These are phyloP conservation scores for Camellia oleifera DNA, from an alignment of 179 eudicot genomes.

Conservation along the genomic window DNA sequence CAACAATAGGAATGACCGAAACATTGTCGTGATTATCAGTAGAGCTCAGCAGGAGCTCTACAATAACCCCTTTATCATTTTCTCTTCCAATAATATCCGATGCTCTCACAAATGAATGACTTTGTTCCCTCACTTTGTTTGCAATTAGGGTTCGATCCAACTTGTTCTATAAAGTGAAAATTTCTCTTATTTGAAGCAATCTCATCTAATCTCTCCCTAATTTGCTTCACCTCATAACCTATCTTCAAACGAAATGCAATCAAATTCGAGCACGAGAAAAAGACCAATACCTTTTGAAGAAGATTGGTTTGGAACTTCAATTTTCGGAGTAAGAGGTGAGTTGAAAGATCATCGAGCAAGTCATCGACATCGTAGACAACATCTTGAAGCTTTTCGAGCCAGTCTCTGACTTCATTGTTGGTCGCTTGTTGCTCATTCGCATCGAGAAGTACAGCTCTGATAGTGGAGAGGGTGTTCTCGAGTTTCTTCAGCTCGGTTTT, in stretches of 20 bases:
- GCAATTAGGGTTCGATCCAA: neutral
- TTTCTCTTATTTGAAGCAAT: constrained; percentile 24
- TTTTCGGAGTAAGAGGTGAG: constrained; percentile 6
- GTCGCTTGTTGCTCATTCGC: constrained; percentile 24
- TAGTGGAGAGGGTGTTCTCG: constrained; percentile 9
- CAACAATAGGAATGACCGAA: constrained; percentile 38
- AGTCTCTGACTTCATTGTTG: constrained; percentile 14
- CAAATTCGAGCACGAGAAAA: constrained; percentile 21
- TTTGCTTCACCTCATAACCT: constrained; percentile 18
- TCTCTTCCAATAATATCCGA: constrained; percentile 23
- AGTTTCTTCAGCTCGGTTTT: constrained; percentile 11
- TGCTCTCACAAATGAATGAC: constrained; percentile 19
- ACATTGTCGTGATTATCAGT: constrained; percentile 5
- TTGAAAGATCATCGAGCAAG: constrained; percentile 22
- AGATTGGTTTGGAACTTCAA: neutral
- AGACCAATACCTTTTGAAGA: constrained; percentile 8
- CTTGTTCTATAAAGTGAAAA: constrained; percentile 11
- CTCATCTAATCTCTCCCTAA: constrained; percentile 24
- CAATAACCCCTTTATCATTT: constrained; percentile 15
- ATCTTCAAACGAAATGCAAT: constrained; percentile 12
- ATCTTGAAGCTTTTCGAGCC: constrained; percentile 28
- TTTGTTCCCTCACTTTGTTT: constrained; percentile 16
- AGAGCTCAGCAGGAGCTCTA: constrained; percentile 12
- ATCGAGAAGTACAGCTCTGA: constrained; percentile 23
- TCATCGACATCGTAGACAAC: constrained; percentile 27